Base-by-base conservation (phyloP, 2,329 filamentous ascomycete species). In the Chrysoporthe austroafricana region DNA sequence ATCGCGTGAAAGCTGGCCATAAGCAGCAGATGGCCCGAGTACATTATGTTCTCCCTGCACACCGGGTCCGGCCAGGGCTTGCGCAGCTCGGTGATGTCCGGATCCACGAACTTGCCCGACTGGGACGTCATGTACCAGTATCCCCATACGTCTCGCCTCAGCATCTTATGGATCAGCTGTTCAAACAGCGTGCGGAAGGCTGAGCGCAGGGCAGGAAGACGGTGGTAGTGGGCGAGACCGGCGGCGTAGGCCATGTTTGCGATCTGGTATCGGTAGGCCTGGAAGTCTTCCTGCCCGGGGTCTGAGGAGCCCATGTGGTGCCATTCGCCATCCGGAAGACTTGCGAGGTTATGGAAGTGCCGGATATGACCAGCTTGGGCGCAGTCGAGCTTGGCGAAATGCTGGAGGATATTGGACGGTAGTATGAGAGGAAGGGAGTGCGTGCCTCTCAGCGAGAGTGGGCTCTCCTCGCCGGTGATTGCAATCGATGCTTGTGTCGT, bases 21-120 rank as follows among this genome's bases (percentile, higher is more conserved):
- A 9, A 66, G 57, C 16, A 66, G 58, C 21, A 66, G 26, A 34
- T 66, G 64, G 39, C 64, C 64, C 0, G 64, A 62, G 18, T 56
- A 66, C 79, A 82, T 79, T 69, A 81, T 80, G 67, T 81, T 82
- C 70, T 82, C 79, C 50, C 70, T 72, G 21, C 76, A 71, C 1
- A 81, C 73, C 0, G 80, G 79, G 69, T 82, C 77, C 0, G 79
- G 78, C 79, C 80, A 82, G 0, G 80, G 80, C 63, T 76, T 78
- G 13, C 80, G 71, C 56, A 81, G 65, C 66, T 80, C 78, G 26
- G 73, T 78, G 2, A 80, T 64, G 63, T 77, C 75, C 2, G 79
- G 80, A 66, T 82, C 77, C 1, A 77, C 70, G 2, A 62, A 36
- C 3, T 71, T 74, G 0, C 79, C 79, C 1, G 75, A 74, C 34